These are phyloP conservation scores for Arabis alpina DNA, from an alignment of 345 rosid genomes.

Conservation along the genomic window DNA sequence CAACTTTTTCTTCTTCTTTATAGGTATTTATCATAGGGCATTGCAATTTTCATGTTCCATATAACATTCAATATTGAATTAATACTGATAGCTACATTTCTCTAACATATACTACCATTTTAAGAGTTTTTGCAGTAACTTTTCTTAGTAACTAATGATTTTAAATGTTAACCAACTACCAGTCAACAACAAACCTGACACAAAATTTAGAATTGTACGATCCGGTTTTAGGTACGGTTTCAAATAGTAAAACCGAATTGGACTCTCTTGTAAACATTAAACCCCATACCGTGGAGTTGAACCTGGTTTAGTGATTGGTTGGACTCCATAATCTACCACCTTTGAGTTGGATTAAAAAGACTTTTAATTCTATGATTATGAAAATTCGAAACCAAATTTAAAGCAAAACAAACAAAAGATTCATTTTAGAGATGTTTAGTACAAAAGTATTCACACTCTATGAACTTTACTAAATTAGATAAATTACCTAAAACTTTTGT, in stretches of 20 bases:
- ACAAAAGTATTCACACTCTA: not conserved
- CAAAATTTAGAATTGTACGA: not conserved
- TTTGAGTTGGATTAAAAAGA: not conserved
- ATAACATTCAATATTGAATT: slow-evolving; percentile 24
- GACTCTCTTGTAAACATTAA: not conserved
- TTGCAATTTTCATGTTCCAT: slow-evolving; percentile 16
- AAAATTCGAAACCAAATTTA: not conserved
- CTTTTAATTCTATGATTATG: not conserved
- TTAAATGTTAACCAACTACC: slow-evolving; percentile 41
- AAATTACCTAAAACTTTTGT: not conserved
- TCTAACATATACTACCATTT: slow-evolving; percentile 17
- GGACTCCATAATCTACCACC: not conserved
- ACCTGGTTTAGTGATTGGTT: too few relatives aligned
- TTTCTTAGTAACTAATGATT: slow-evolving; percentile 15
- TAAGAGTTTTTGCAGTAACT: slow-evolving; percentile 16
- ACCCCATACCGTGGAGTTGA: not conserved
- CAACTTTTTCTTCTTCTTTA: not conserved
- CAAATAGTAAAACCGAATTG: slow-evolving; percentile 14
- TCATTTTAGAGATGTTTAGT: too few relatives aligned
- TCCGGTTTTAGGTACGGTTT: slow-evolving; percentile 8
- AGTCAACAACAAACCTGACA: slow-evolving; percentile 30
- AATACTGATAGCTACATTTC: slow-evolving; percentile 25
- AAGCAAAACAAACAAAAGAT: not conserved
- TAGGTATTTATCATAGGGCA: slow-evolving; percentile 1
- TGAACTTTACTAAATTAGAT: not conserved